phyloP scores from a whole-genome alignment of 2,329 filamentous ascomycete genomes.

The Whalleya microplaca region DNA sequence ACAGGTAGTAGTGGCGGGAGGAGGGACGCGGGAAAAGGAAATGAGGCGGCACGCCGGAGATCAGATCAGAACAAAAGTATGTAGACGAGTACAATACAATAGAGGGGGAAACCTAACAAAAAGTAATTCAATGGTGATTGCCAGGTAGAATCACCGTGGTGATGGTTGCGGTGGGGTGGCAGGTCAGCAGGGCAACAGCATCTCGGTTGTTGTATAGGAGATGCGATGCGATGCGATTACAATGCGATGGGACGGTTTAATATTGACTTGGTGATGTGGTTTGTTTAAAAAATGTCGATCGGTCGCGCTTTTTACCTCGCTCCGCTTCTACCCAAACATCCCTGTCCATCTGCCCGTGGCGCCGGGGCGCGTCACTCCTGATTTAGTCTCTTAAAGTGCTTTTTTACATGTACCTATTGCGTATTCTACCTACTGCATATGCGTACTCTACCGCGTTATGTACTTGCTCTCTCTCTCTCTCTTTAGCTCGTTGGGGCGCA shows the following conservation, averaged over 20 bases:
- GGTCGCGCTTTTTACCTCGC: constrained; percentile 25
- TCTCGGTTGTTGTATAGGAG: background rate
- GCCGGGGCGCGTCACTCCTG: constrained; percentile 22
- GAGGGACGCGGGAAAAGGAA: constrained; percentile 22
- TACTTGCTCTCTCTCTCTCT: too few species aligned
- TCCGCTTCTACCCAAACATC: constrained; percentile 22
- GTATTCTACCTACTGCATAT: too few species aligned
- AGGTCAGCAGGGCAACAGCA: too few species aligned
- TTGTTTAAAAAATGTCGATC: constrained; percentile 28
- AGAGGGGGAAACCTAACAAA: too few species aligned
- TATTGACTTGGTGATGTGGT: constrained; percentile 30
- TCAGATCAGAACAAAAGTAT: background rate
- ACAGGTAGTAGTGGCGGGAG: background rate
- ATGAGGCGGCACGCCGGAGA: constrained; percentile 14
- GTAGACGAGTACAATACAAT: too few species aligned
- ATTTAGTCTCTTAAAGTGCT: constrained; percentile 7
- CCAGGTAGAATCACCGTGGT: too few species aligned
- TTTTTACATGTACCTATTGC: background rate
- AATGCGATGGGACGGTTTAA: constrained; percentile 9
- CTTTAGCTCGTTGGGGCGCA: background rate
- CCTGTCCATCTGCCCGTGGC: constrained; percentile 22
- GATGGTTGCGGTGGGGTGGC: too few species aligned
- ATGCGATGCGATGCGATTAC: constrained; percentile 11
- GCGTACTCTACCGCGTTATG: too few species aligned
- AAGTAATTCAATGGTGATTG: too few species aligned